These are phyloP conservation scores for Amaranthus tricolor DNA, from an alignment of 179 eudicot species.

Conservation along the genomic window DNA sequence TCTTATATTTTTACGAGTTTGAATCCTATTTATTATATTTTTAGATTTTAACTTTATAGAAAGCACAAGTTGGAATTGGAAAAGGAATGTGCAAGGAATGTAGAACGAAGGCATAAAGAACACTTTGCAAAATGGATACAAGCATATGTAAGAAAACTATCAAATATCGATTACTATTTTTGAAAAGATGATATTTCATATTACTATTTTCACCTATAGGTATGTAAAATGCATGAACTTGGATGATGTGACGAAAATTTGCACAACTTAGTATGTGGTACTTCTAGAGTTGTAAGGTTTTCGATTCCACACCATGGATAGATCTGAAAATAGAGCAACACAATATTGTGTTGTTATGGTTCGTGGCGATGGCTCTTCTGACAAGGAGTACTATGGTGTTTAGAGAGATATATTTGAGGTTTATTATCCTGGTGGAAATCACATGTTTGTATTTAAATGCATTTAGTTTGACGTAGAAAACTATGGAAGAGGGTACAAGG, in stretches of 20 bases:
- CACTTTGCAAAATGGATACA: neutral
- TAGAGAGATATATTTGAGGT: too few species aligned
- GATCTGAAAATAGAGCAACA: too few species aligned
- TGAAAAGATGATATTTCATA: too few species aligned
- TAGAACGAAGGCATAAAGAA: neutral
- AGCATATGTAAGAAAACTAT: neutral
- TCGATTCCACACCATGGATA: too few species aligned
- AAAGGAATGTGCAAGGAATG: constrained; percentile 2
- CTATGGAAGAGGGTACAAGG: too few species aligned
- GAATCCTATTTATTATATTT: neutral
- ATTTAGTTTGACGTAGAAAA: too few species aligned
- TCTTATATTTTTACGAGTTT: neutral
- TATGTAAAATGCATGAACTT: neutral
- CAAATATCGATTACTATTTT: neutral
- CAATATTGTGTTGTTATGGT: too few species aligned
- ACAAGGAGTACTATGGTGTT: too few species aligned
- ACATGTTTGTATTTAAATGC: too few species aligned
- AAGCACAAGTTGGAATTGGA: too few species aligned
- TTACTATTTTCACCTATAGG: neutral
- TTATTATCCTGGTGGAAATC: too few species aligned
- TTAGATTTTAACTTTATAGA: neutral
- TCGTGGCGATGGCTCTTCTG: too few species aligned
- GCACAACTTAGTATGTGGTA: constrained; percentile 6
- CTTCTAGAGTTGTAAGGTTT: neutral
- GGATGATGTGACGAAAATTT: neutral